Conservation (phyloP, 108 stramenopile species). For the Mayamaea pseudoterrestris region DNA sequence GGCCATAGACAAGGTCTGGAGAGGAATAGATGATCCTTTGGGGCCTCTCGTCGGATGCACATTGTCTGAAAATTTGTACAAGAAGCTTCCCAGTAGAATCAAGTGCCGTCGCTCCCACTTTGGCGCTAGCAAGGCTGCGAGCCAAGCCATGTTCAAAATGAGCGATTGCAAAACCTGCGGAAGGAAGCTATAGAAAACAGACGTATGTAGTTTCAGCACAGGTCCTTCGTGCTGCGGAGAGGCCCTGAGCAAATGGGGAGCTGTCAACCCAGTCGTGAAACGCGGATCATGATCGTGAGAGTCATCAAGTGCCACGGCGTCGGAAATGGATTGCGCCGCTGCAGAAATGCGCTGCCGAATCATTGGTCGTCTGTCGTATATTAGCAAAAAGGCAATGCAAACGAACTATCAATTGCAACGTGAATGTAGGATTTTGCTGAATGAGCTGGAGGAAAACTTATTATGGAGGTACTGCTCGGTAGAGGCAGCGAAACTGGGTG, state of each 20-base stretch:
- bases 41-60: constrained; percentile 15
- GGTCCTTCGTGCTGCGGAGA: constrained; percentile 48
- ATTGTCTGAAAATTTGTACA: constrained; percentile 61
- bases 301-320: no score
- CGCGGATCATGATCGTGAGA: no score
- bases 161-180: constrained; percentile 33
- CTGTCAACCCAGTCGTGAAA: no score
- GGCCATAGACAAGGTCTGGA: constrained; percentile 22
- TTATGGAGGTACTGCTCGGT: no score
- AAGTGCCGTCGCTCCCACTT: constrained; percentile 59
- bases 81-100: constrained; percentile 56
- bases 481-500: no score
- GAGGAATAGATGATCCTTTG: constrained; percentile 56
- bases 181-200: constrained; percentile 39
- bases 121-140: constrained; percentile 28
- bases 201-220: constrained; percentile 56
- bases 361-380: no score
- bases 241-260: constrained; percentile 35
- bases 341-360: no score
- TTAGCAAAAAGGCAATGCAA: no score
- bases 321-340: no score
- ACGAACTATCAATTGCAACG: no score
- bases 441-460: no score
- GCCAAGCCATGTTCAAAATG: constrained; percentile 21
- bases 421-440: no score